Conservation (phyloP, 306 rosid species). For the Cucurbita pepo region DNA sequence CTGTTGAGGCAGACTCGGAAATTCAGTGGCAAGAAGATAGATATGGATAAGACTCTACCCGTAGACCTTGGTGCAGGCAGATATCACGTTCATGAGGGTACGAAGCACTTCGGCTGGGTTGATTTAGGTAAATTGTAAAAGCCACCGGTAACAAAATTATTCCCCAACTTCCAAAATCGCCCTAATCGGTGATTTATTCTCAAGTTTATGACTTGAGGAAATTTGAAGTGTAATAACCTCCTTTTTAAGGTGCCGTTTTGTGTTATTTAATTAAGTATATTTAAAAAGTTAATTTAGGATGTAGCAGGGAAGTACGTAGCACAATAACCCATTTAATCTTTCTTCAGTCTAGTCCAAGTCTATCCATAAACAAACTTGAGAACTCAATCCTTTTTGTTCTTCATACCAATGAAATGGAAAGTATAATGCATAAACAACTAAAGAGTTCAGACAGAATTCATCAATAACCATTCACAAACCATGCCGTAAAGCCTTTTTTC, state of each 20-base stretch:
- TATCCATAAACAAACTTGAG: too few species aligned
- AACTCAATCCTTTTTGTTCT: too few species aligned
- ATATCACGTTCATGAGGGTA: not conserved
- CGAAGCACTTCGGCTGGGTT: not conserved
- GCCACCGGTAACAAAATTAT: not conserved
- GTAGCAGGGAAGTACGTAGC: not conserved
- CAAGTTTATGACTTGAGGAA: too few species aligned
- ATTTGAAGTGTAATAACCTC: not conserved
- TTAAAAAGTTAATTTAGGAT: not conserved
- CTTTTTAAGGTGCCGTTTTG: not conserved
- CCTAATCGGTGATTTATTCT: too few species aligned
- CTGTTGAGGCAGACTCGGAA: not conserved
- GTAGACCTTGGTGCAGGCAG: not conserved
- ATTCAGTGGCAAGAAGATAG: not conserved
- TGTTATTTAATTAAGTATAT: too few species aligned
- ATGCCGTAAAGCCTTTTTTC: constrained; percentile 39
- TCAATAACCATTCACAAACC: constrained; percentile 24
- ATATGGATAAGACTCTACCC: not conserved
- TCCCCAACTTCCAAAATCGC: too few species aligned
- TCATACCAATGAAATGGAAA: too few species aligned
- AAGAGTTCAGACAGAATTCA: not conserved
- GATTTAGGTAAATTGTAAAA: not conserved
- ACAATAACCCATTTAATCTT: not conserved
- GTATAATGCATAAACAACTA: not conserved
- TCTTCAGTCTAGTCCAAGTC: not conserved